A percentile compares a stretch with the other conserved stretches of the same genome.
Conservation (phyloP, 2,329 filamentous ascomycete species). For the Colletotrichum salicis region DNA sequence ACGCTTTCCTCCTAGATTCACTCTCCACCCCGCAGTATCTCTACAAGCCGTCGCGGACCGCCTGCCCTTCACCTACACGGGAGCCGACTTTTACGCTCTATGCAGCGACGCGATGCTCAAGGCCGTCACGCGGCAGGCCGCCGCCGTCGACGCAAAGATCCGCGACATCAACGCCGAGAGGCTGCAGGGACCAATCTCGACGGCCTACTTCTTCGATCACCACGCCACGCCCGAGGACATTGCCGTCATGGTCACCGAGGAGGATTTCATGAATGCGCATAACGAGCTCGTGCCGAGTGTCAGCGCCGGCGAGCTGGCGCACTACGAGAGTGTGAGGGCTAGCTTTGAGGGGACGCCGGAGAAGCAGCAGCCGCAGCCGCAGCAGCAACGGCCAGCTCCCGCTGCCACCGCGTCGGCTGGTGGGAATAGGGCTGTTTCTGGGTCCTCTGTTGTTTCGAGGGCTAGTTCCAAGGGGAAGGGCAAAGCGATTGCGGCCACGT, state of each 20-base stretch:
- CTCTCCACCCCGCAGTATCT: slow-evolving; percentile 81
- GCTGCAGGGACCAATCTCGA: slow-evolving; percentile 69
- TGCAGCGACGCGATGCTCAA: slow-evolving; percentile 99
- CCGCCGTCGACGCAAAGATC: slow-evolving; percentile 85
- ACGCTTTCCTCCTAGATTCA: slow-evolving; percentile 70
- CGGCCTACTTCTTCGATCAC: slow-evolving; percentile 97
- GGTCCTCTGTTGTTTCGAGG: slow-evolving; percentile 42
- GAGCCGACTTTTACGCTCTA: slow-evolving; percentile 95
- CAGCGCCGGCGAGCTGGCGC: slow-evolving; percentile 87
- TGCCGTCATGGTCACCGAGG: slow-evolving; percentile 86
- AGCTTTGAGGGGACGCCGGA: slow-evolving; percentile 78
- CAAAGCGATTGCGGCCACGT: slow-evolving; percentile 43
- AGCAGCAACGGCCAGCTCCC: slow-evolving; percentile 32
- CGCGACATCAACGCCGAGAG: slow-evolving; percentile 68
- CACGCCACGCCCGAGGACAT: slow-evolving; percentile 84
- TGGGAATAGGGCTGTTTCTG: slow-evolving; percentile 38
- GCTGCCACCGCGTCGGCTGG: slow-evolving; percentile 1
- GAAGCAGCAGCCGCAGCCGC: slow-evolving; percentile 52
- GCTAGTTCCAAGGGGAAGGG: slow-evolving; percentile 47
- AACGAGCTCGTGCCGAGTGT: slow-evolving; percentile 92
- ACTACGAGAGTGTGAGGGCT: slow-evolving; percentile 86
- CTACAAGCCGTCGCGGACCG: slow-evolving; percentile 77
- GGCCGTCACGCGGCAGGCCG: slow-evolving; percentile 91
- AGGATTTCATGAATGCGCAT: slow-evolving; percentile 86
- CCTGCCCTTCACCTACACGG: slow-evolving; percentile 95